phyloP scores from a whole-genome alignment of 2,329 filamentous ascomycete species.

The Colletotrichum sansevieriae region DNA sequence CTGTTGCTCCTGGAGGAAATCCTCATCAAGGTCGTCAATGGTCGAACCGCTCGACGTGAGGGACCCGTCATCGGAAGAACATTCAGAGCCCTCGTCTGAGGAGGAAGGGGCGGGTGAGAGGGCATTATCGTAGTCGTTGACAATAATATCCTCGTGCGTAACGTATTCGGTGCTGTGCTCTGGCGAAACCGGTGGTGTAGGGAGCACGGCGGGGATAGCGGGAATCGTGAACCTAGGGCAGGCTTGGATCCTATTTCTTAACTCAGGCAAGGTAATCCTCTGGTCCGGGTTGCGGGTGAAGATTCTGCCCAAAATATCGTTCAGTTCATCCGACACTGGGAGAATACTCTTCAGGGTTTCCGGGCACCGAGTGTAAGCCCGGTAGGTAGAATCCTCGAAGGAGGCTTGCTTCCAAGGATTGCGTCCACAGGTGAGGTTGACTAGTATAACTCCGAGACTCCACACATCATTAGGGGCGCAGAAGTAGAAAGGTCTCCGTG shows the following conservation, averaged over 20 bases:
- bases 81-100: conserved; percentile 53
- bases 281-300: conserved; percentile 89
- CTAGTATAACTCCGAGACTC: conserved; percentile 97
- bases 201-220: conserved; percentile 50
- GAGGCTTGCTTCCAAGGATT: conserved; percentile 99
- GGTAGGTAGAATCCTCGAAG: conserved; percentile 92
- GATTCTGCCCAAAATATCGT: conserved; percentile 86
- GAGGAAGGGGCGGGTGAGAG: conserved; percentile 64
- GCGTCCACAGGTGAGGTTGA: conserved; percentile 96
- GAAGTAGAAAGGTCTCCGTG: conserved; percentile 83
- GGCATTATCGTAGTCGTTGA: conserved; percentile 59
- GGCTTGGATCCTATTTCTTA: conserved; percentile 80
- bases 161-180: conserved; percentile 60
- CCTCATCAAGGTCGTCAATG: conserved; percentile 65
- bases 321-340: conserved; percentile 89
- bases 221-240: conserved; percentile 80
- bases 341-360: conserved; percentile 94
- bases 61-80: conserved; percentile 68
- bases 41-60: conserved; percentile 67
- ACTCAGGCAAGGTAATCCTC: conserved; percentile 84
- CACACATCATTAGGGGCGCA: conserved; percentile 97
- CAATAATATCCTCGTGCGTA: conserved; percentile 59
- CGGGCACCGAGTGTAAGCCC: conserved; percentile 85
- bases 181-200: conserved; percentile 58
- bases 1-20: conserved; percentile 60